A percentile compares a stretch with the other conserved stretches of the same genome.
Evolutionary conservation across 2,329 filamentous ascomycete genomes (phyloP).

Genomic region (Cryphonectria carpinicola): DNA sequence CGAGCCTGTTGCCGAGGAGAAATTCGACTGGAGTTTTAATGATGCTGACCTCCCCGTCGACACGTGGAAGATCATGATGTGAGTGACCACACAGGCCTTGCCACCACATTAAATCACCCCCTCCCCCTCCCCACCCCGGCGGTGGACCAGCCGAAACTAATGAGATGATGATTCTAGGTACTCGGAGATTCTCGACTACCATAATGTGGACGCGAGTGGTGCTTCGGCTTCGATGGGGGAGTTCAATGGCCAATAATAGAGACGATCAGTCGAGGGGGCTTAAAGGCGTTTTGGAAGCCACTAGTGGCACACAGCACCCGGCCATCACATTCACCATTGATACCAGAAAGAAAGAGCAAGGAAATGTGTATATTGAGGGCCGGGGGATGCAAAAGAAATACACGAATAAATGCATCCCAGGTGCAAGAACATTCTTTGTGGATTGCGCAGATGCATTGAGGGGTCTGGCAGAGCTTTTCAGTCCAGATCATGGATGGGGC

Average conservation of each 20-base stretch:
- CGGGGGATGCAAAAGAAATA: constrained; percentile 23
- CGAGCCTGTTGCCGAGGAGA: constrained; percentile 92
- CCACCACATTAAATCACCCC: too few species aligned
- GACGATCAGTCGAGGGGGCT: background rate
- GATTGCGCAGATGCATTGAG: background rate
- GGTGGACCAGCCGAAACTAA: background rate
- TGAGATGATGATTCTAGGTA: constrained; percentile 67
- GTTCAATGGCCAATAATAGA: constrained; percentile 44
- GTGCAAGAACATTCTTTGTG: constrained; percentile 16
- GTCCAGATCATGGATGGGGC: constrained; percentile 12
- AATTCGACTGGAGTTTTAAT: constrained; percentile 99
- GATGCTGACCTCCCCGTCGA: constrained; percentile 96
- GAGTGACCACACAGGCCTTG: constrained; percentile 42
- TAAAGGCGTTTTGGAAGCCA: background rate
- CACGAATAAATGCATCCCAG: constrained; percentile 24
- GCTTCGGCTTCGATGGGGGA: constrained; percentile 43
- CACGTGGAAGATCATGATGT: constrained; percentile 99
- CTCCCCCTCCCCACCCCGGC: too few species aligned
- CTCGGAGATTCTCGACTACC: constrained; percentile 97
- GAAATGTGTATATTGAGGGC: constrained; percentile 12
- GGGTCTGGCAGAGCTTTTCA: constrained; percentile 5
- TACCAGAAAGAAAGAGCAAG: constrained; percentile 23
- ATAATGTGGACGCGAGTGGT: constrained; percentile 75
- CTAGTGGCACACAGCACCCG: constrained; percentile 22
- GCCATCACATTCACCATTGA: constrained; percentile 25